Evolutionary conservation across 805 yeast species (phyloP), one percentile per base, ranked within the genome.

Genomic region (Candida tibetensis): DNA sequence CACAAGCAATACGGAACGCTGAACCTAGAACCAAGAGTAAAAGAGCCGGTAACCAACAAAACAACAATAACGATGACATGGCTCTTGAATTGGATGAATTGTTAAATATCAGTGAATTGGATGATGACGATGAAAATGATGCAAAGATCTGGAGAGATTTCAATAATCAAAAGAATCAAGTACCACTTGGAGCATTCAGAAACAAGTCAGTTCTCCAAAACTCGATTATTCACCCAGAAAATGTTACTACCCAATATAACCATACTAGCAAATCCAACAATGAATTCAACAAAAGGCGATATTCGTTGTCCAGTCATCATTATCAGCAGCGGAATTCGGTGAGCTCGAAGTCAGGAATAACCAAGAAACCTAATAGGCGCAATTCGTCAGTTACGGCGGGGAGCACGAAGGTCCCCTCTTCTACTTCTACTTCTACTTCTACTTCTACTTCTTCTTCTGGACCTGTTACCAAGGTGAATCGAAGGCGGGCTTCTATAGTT

Each of bases 131-230:
- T 39, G 83, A 79, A 19, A 76, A 76, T 42, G 82, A 78, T 36
- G 74, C 64, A 3, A 64, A 60, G 39, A 69, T 69, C 28, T 69
- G 74, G 74, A 45, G 70, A 28, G 74, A 69, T 40, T 69, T 69
- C 58, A 69, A 66, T 49, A 62, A 56, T 49, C 65, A 60, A 45
- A 71, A 55, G 64, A 69, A 53, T 54, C 54, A 76, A 74, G 55
- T 88, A 6, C 97, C 97, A 3, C 63, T 90, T 28, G 85, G 95
- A 2, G 97, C 97, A 1, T 91, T 91, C 59, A 71, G 98, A 54
- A 90, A 88, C 62, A 83, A 88, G 53, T 59, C 68, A 8, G 50
- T 62, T 26, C 44, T 62, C 30, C 62, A 64, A 28, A 54, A 55
- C 34, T 46, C 64, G 5, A 36, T 51, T 8, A 42, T 49, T 22